Base-by-base conservation (phyloP, 768 basidiomycete genomes). In the Inosperma sp. region DNA sequence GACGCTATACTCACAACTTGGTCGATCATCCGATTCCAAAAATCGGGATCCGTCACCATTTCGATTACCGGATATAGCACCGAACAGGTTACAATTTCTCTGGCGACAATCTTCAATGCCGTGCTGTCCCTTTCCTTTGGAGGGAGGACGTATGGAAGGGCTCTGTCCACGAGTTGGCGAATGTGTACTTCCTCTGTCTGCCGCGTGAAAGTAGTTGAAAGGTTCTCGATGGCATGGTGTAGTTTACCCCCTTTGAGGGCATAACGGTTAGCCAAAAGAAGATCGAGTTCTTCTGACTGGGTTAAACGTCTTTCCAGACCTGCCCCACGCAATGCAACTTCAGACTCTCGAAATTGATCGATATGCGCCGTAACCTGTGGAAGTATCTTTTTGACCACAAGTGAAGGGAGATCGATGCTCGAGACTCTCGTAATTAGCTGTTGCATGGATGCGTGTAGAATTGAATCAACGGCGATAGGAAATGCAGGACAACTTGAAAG, bases 21-120 rank as follows among this genome's bases (percentile, higher is more conserved):
- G 66, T 97, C 94, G 43, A 97, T 88, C 30, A 82, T 80, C 51
- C 82, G 76, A 70, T 99, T 99, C 93, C 93, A 97, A 57, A 96
- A 96, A 66, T 99, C 96, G 4, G 93, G 91, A 65, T 99, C 96
- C 23, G 88, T 78, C 29, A 97, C 63, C 85, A 95, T 90, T 42
- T 97, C 91, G 75, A 95, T 83, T 48, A 95, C 67, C 10, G 95
- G 93, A 61, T 88, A 83, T 33, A 97, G 62, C 3, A 95, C 82
- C 2, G 85, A 74, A 62, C 91, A 94, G 4, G 88, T 79, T 1
- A 86, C 72, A 57, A 97, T 79, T 68, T 99, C 96, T 39, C 92
- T 72, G 3, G 83, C 81, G 13, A 89, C 82, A 30, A 88, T 79
- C 53, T 70, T 79, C 40, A 96, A 74, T 4, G 81, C 83, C 55